These are phyloP conservation scores for Aspergillus caelatus DNA, from an alignment of 2,329 filamentous ascomycete species.

Conservation along the genomic window DNA sequence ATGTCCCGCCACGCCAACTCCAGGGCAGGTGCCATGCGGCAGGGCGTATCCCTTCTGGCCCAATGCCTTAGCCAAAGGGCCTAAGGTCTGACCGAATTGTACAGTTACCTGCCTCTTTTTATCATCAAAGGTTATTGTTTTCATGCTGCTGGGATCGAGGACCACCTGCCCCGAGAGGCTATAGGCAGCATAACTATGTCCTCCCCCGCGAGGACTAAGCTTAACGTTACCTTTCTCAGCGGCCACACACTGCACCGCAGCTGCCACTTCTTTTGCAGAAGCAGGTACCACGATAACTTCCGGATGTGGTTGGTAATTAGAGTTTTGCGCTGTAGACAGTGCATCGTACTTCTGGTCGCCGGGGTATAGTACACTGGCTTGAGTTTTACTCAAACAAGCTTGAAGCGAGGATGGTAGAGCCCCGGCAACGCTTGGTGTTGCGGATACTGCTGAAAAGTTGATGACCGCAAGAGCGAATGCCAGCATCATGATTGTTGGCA, in stretches of 20 bases:
- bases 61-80: constrained; percentile 6
- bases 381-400: constrained; percentile 1
- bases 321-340: constrained; percentile 8
- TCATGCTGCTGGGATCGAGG: constrained; percentile 12
- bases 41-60: constrained; percentile 9
- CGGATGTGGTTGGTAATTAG: constrained; percentile 10
- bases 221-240: constrained; percentile 8
- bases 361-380: constrained; percentile 3
- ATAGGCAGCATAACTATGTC: constrained; percentile 15
- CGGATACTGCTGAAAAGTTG: too few relatives aligned
- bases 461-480: too few relatives aligned
- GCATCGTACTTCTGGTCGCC: neutral
- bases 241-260: constrained; percentile 8
- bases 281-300: constrained; percentile 10
- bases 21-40: constrained; percentile 14
- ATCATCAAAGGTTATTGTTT: constrained; percentile 2
- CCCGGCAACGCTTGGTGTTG: too few relatives aligned
- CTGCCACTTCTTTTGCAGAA: constrained; percentile 8
- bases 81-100: constrained; percentile 8
- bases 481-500: too few relatives aligned
- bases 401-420: constrained; percentile 5
- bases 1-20: constrained; percentile 11
- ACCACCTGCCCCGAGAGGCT: constrained; percentile 10
- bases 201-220: constrained; percentile 12
- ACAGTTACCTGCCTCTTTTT: constrained; percentile 1